Percentiles rank a stretch among this genome's conserved stretches.
Conservation (phyloP, 2,329 filamentous ascomycete species). For the Ceratocystis ficicola region DNA sequence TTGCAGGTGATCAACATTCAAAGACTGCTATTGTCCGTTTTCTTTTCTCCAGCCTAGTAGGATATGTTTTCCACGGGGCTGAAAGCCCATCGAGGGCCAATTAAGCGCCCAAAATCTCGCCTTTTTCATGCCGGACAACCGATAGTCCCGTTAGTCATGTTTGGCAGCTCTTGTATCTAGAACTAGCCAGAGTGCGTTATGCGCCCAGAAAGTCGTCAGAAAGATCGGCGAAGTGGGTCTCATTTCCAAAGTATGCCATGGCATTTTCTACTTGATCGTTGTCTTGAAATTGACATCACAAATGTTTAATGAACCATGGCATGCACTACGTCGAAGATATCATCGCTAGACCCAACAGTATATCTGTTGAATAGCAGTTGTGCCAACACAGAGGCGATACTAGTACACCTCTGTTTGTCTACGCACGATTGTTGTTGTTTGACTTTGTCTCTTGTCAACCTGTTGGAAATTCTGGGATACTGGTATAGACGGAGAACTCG, state of each 20-base stretch:
- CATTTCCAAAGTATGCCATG: not conserved
- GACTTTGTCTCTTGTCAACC: constrained; percentile 1
- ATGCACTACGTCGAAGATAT: not conserved
- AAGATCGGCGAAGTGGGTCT: constrained; percentile 7
- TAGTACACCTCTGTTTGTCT: not conserved
- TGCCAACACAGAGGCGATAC: not conserved
- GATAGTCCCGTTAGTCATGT: constrained; percentile 2
- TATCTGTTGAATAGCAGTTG: not conserved
- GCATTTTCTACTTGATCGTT: not conserved
- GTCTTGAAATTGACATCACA: not conserved
- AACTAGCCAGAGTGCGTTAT: not conserved
- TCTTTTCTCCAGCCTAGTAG: not conserved
- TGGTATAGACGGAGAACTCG: not conserved
- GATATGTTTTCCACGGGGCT: not conserved
- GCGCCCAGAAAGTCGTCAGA: not conserved
- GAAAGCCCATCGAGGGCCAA: not conserved
- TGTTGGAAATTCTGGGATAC: not conserved
- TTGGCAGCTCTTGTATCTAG: not conserved
- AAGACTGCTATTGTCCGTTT: not conserved
- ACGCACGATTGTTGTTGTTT: not conserved
- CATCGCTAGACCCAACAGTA: not conserved
- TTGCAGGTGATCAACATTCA: not conserved
- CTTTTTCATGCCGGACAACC: not conserved
- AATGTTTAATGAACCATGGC: not conserved
- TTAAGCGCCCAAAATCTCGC: not conserved